These are phyloP conservation scores for Epichloe glyceriae DNA, from an alignment of 2,329 filamentous ascomycete species.

Conservation along the genomic window DNA sequence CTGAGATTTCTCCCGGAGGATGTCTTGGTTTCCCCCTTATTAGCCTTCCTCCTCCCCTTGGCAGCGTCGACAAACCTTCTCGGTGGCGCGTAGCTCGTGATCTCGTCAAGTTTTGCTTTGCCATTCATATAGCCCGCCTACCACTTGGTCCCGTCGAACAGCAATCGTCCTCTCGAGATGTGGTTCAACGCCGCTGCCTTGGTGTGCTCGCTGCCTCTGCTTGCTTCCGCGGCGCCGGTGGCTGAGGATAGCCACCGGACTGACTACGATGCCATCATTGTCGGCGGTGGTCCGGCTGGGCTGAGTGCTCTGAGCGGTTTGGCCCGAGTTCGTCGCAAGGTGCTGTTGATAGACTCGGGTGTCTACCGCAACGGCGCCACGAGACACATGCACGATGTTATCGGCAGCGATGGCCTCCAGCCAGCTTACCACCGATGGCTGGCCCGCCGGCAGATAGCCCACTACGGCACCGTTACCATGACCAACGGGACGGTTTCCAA, in stretches of 20 bases:
- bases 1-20: background rate
- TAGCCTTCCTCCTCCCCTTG: background rate
- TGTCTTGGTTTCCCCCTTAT: background rate
- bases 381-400: slow-evolving; percentile 47
- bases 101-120: background rate
- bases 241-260: slow-evolving; percentile 1
- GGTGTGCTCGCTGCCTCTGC: slow-evolving; percentile 8
- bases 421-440: slow-evolving; percentile 40
- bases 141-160: background rate
- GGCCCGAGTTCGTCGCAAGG: slow-evolving; percentile 42
- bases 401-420: slow-evolving; percentile 44
- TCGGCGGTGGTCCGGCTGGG: slow-evolving; percentile 45
- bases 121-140: background rate
- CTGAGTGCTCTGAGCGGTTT: slow-evolving; percentile 41
- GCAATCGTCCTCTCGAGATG: slow-evolving; percentile 4
- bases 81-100: background rate
- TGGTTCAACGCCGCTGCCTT: slow-evolving; percentile 7
- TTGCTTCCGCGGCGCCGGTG: slow-evolving; percentile 8
- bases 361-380: slow-evolving; percentile 44
- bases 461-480: slow-evolving; percentile 37
- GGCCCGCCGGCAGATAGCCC: slow-evolving; percentile 37
- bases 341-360: slow-evolving; percentile 44
- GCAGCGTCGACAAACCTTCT: background rate
- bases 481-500: slow-evolving; percentile 38
- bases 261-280: slow-evolving; percentile 40